phyloP scores from a whole-genome alignment of 768 basidiomycete species.

The Hypsizygus marmoreus region DNA sequence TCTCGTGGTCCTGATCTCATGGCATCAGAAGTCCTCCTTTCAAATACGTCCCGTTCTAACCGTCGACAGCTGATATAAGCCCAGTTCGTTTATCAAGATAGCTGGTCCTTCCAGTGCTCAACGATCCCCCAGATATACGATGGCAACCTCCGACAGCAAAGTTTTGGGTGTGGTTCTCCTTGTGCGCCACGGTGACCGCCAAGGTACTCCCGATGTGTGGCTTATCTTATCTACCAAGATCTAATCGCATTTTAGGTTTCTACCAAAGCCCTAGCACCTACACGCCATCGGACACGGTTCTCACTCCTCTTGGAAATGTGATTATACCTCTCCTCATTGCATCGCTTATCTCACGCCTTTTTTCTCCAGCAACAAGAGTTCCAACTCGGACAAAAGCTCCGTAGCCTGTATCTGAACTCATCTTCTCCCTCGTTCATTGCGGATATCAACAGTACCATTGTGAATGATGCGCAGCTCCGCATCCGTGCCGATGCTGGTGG shows the following conservation, averaged over 20 bases:
- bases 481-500: slow-evolving; percentile 70
- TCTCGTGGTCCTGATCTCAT: too few species aligned
- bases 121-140: too few species aligned
- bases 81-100: neutral
- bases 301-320: slow-evolving; percentile 72
- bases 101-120: neutral
- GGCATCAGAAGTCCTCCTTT: too few species aligned
- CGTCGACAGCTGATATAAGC: neutral
- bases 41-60: too few species aligned
- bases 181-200: slow-evolving; percentile 61
- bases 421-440: slow-evolving; percentile 56
- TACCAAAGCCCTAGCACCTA: slow-evolving; percentile 66
- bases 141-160: slow-evolving; percentile 28
- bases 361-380: slow-evolving; percentile 53
- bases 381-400: slow-evolving; percentile 55
- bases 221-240: neutral
- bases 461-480: slow-evolving; percentile 37
- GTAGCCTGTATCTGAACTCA: slow-evolving; percentile 51
- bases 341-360: neutral
- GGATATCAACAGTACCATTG: slow-evolving; percentile 38
- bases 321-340: slow-evolving; percentile 20
- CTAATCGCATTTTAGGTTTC: slow-evolving; percentile 42
- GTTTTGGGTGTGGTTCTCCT: slow-evolving; percentile 60
- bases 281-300: slow-evolving; percentile 53
- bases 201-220: slow-evolving; percentile 28